A percentile compares a stretch with the other conserved stretches of the same genome.
Conservation (phyloP, 2,329 filamentous ascomycete genomes). For the Blumeria hordei region DNA sequence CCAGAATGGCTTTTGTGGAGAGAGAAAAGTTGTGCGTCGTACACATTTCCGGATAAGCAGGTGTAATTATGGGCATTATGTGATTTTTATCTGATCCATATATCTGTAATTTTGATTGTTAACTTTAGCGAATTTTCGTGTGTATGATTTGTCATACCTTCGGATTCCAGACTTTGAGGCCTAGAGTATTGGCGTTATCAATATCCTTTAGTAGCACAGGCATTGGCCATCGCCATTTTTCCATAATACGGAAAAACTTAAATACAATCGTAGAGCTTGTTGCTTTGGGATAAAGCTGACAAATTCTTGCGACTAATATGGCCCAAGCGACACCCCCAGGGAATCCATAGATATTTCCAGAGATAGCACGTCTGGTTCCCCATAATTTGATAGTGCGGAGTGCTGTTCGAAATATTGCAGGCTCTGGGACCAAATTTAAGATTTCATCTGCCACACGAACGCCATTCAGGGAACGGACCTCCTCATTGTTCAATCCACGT, state of each 20-base stretch:
- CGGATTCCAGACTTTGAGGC: conserved; percentile 85
- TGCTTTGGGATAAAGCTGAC: conserved; percentile 86
- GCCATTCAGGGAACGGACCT: conserved; percentile 76
- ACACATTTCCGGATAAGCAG: conserved; percentile 94
- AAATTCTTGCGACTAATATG: conserved; percentile 87
- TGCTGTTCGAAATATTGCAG: conserved; percentile 71
- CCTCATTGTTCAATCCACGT: conserved; percentile 64
- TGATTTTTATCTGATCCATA: conserved; percentile 66
- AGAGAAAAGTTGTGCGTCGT: conserved; percentile 81
- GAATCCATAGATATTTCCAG: conserved; percentile 89
- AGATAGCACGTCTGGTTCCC: conserved; percentile 80
- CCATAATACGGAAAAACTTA: conserved; percentile 87
- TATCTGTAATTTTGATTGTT: conserved; percentile 22
- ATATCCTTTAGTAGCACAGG: conserved; percentile 80
- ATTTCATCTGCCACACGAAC: conserved; percentile 90
- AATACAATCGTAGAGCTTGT: conserved; percentile 68
- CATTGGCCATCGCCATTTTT: conserved; percentile 78
- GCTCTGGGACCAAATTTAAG: conserved; percentile 64
- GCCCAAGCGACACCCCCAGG: conserved; percentile 95
- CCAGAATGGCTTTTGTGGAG: conserved; percentile 67
- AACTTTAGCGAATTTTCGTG: conserved; percentile 5
- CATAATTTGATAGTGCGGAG: conserved; percentile 86
- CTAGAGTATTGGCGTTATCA: conserved; percentile 48
- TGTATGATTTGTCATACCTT: conserved; percentile 26
- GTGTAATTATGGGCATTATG: conserved; percentile 95